A percentile compares a stretch with the other conserved stretches of the same genome.
phyloP scores from a whole-genome alignment of 176 grass and related monocot genomes.

The Carex parvula region DNA sequence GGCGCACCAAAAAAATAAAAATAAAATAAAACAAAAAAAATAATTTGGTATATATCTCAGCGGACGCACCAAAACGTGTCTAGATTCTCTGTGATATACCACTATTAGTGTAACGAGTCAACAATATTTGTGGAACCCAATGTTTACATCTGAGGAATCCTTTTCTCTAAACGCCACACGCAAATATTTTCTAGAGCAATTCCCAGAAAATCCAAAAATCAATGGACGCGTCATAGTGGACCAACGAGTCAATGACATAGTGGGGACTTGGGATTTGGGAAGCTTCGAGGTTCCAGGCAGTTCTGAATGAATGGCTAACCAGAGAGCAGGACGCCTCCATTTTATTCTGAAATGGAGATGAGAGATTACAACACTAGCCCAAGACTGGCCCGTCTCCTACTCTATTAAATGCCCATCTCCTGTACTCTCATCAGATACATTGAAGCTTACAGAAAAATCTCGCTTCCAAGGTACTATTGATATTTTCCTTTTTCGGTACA shows the following conservation, averaged over 20 bases:
- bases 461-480: constrained; percentile 2
- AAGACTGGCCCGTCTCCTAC: neutral
- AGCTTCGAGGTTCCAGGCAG: neutral
- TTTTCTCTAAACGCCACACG: neutral
- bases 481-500: constrained; percentile 11
- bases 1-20: no score
- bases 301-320: neutral
- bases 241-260: neutral
- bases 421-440: neutral
- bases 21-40: no score
- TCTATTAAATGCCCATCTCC: constrained; percentile 1
- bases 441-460: constrained; percentile 3
- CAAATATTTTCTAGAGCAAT: neutral
- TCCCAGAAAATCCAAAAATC: neutral
- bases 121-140: neutral
- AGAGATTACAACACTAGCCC: neutral
- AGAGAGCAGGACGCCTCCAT: neutral
- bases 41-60: no score
- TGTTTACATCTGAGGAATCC: neutral
- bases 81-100: neutral
- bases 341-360: neutral
- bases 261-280: neutral
- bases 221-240: neutral
- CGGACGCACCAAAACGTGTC: no score
- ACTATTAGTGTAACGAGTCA: neutral